Evolutionary conservation across 805 yeast species (phyloP).

Genomic region (Phaffomyces antillensis): DNA sequence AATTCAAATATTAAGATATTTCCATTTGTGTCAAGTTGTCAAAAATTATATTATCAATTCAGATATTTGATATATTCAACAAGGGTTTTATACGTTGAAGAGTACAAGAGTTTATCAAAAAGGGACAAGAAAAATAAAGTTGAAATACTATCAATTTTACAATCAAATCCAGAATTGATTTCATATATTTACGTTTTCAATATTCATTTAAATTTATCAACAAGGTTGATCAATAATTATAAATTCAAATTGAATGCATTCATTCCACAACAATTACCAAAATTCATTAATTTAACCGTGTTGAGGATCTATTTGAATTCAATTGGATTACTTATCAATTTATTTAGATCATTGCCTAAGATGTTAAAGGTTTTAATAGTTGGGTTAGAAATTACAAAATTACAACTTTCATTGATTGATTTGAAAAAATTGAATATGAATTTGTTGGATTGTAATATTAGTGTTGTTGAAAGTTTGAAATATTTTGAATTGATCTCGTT

Average conservation of each 20-base stretch:
- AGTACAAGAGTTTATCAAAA: neutral
- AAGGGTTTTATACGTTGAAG: slow-evolving; percentile 5
- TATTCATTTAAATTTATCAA: slow-evolving; percentile 6
- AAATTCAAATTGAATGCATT: neutral
- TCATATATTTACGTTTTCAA: slow-evolving; percentile 1
- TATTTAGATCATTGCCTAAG: slow-evolving; percentile 5
- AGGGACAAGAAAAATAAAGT: neutral
- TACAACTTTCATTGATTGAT: neutral
- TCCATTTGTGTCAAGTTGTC: slow-evolving; percentile 12
- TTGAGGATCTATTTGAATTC: slow-evolving; percentile 8
- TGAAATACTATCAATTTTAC: neutral
- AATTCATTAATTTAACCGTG: slow-evolving; percentile 3
- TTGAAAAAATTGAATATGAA: neutral
- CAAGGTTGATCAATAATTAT: neutral
- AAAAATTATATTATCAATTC: slow-evolving; percentile 5
- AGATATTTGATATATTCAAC: slow-evolving; percentile 10
- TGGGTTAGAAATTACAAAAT: slow-evolving; percentile 8
- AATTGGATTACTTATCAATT: neutral
- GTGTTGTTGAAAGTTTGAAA: slow-evolving; percentile 1
- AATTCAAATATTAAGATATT: slow-evolving; percentile 2
- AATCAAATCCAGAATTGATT: neutral
- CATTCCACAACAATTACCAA: neutral
- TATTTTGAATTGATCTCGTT: slow-evolving; percentile 9
- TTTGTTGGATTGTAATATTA: too few species aligned
- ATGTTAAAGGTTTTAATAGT: slow-evolving; percentile 5